These are phyloP conservation scores for Penicillium rolfsii DNA, from an alignment of 2,329 filamentous ascomycete genomes.

Conservation along the genomic window DNA sequence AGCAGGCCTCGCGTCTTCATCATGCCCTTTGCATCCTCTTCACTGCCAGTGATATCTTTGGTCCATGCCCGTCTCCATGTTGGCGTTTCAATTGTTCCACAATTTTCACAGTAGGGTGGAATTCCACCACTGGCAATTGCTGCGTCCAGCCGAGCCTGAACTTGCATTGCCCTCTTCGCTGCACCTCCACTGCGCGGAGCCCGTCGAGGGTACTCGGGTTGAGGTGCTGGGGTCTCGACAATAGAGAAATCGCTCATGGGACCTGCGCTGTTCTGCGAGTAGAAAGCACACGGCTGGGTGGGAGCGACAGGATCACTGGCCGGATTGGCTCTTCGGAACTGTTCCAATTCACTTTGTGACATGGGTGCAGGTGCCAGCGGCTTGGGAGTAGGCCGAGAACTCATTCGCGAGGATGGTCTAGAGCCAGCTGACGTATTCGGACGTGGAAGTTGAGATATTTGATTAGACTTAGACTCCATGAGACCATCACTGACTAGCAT, in stretches of 20 bases:
- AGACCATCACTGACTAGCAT: constrained; percentile 25
- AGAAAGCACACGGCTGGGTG: constrained; percentile 37
- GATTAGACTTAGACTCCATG: constrained; percentile 28
- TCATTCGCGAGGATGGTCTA: constrained; percentile 44
- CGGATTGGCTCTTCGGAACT: constrained; percentile 41
- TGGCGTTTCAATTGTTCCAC: constrained; percentile 91
- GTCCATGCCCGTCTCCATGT: constrained; percentile 94
- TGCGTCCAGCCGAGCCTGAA: constrained; percentile 58
- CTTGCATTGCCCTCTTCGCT: constrained; percentile 68
- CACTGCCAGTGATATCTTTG: constrained; percentile 72
- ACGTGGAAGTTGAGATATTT: constrained; percentile 25
- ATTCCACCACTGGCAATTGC: constrained; percentile 77
- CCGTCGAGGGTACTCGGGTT: constrained; percentile 40
- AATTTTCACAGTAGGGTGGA: constrained; percentile 89
- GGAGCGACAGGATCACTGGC: constrained; percentile 56
- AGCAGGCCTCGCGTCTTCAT: constrained; percentile 74
- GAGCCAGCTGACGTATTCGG: constrained; percentile 37
- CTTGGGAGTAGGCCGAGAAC: constrained; percentile 40
- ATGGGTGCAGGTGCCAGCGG: constrained; percentile 45
- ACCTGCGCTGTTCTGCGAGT: constrained; percentile 50
- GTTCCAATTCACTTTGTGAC: constrained; percentile 40
- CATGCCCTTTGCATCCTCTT: constrained; percentile 70
- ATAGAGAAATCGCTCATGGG: constrained; percentile 50
- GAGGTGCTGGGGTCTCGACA: constrained; percentile 43
- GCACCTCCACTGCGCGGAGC: constrained; percentile 52